These are phyloP conservation scores for Paralagenidium karlingii DNA, from an alignment of 352 stramenopile species.

Conservation along the genomic window DNA sequence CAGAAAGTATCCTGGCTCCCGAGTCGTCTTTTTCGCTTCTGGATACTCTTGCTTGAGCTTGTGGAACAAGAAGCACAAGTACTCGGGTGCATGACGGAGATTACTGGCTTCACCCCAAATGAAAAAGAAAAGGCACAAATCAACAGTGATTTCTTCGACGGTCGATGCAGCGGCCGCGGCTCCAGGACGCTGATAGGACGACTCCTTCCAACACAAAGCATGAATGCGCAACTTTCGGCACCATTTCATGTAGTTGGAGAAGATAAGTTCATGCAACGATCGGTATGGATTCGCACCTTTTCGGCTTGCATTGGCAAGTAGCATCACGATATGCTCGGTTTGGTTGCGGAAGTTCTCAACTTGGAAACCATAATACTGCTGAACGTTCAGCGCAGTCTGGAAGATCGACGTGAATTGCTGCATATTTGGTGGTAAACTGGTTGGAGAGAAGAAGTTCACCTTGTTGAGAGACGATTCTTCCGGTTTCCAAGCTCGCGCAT, in stretches of 20 bases:
- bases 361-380: slow-evolving; percentile 76
- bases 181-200: slow-evolving; percentile 11
- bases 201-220: slow-evolving; percentile 54
- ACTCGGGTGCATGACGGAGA: slow-evolving; percentile 96
- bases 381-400: slow-evolving; percentile 73
- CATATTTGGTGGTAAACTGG: slow-evolving; percentile 62
- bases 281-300: slow-evolving; percentile 71
- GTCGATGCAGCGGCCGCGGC: slow-evolving; percentile 65
- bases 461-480: slow-evolving; percentile 23
- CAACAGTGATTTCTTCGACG: slow-evolving; percentile 76
- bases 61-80: slow-evolving; percentile 98
- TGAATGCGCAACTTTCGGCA: slow-evolving; percentile 73
- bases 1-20: slow-evolving; percentile 93
- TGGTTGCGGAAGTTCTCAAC: slow-evolving; percentile 90
- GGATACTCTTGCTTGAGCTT: slow-evolving; percentile 84
- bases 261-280: slow-evolving; percentile 70
- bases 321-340: slow-evolving; percentile 94
- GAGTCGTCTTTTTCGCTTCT: slow-evolving; percentile 43
- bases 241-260: slow-evolving; percentile 85
- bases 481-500: slow-evolving; percentile 56
- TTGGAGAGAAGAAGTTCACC: slow-evolving; percentile 72
- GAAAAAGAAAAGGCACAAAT: slow-evolving; percentile 94
- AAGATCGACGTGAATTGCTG: slow-evolving; percentile 77
- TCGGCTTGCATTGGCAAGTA: slow-evolving; percentile 88
- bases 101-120: slow-evolving; percentile 98